Evolutionary conservation across 208 protist species (phyloP).

Genomic region (Kentomonas sorsogonicus): DNA sequence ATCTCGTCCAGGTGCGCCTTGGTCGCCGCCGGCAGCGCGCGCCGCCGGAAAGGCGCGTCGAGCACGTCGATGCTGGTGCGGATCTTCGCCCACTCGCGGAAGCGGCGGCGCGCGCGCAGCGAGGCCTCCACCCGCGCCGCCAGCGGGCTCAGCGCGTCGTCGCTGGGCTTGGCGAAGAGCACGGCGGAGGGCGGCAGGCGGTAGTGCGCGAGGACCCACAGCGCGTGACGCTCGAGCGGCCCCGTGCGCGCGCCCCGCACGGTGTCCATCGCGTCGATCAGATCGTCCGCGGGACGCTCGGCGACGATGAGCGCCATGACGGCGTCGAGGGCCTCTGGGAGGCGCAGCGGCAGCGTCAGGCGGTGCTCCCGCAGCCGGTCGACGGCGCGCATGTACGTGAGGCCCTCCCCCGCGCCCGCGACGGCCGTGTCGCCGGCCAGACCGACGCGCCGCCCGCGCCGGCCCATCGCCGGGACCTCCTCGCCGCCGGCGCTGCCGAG

Average conservation of each 20-base stretch:
- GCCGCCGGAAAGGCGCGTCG: slow-evolving; percentile 61
- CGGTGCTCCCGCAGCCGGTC: slow-evolving; percentile 50
- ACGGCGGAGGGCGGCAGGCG: slow-evolving; percentile 60
- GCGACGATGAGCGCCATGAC: slow-evolving; percentile 58
- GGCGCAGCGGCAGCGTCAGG: slow-evolving; percentile 52
- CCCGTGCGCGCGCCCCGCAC: slow-evolving; percentile 76
- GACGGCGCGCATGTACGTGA: slow-evolving; percentile 58
- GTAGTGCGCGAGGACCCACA: slow-evolving; percentile 84
- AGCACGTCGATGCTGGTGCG: slow-evolving; percentile 60
- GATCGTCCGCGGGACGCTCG: slow-evolving; percentile 59
- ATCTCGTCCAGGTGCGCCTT: slow-evolving; percentile 49
- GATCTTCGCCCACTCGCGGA: slow-evolving; percentile 67
- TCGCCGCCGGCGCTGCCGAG: background rate
- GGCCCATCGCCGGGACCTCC: background rate
- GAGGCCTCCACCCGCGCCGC: slow-evolving; percentile 43
- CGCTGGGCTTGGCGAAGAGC: slow-evolving; percentile 76
- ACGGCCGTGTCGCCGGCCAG: slow-evolving; percentile 11
- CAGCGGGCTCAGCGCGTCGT: slow-evolving; percentile 54
- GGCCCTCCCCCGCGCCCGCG: slow-evolving; percentile 9
- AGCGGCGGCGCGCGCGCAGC: slow-evolving; percentile 43
- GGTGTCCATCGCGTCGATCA: slow-evolving; percentile 74
- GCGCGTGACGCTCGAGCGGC: slow-evolving; percentile 68
- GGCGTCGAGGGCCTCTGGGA: slow-evolving; percentile 46
- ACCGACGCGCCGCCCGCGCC: too few species aligned
- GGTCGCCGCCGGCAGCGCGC: slow-evolving; percentile 21